phyloP scores from a whole-genome alignment of 352 stramenopile species.

The Aphanomyces invadans region DNA sequence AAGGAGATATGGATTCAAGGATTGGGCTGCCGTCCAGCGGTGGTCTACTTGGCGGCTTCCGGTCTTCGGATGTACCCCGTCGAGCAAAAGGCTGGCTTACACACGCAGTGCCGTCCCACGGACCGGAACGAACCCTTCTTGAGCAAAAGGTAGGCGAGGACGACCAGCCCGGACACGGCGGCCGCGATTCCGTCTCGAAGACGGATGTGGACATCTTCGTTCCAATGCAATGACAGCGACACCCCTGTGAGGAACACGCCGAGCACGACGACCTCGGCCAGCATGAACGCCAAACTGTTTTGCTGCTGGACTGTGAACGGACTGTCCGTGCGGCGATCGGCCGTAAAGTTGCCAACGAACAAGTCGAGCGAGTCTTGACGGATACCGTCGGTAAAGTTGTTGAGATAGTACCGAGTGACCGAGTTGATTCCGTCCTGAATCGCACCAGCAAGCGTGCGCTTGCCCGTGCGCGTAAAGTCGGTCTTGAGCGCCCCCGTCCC shows the following conservation, averaged over 20 bases:
- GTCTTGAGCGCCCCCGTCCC: slow-evolving; percentile 92
- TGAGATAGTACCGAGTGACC: slow-evolving; percentile 92
- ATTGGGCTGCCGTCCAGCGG: no score
- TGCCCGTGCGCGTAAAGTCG: slow-evolving; percentile 93
- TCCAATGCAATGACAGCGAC: slow-evolving; percentile 50
- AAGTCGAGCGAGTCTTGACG: slow-evolving; percentile 91
- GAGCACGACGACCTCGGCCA: slow-evolving; percentile 45
- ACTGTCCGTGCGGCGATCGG: slow-evolving; percentile 72
- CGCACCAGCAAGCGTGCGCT: slow-evolving; percentile 82
- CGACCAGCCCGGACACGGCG: slow-evolving; percentile 38
- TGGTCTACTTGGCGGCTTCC: slow-evolving; percentile 1
- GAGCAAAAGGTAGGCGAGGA: slow-evolving; percentile 58
- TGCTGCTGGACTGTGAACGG: slow-evolving; percentile 82
- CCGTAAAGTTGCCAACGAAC: slow-evolving; percentile 78
- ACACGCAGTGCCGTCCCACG: slow-evolving; percentile 66
- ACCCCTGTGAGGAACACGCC: slow-evolving; percentile 48
- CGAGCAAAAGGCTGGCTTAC: slow-evolving; percentile 77
- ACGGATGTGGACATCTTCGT: slow-evolving; percentile 46
- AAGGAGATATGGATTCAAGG: no score
- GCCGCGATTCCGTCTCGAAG: slow-evolving; percentile 56
- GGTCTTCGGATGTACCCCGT: slow-evolving; percentile 62
- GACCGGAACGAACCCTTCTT: slow-evolving; percentile 78
- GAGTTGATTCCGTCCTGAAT: slow-evolving; percentile 95
- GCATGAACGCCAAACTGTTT: slow-evolving; percentile 56
- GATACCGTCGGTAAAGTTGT: slow-evolving; percentile 92